phyloP scores from a whole-genome alignment of 345 rosid genomes.

The Syzygium aromaticum region DNA sequence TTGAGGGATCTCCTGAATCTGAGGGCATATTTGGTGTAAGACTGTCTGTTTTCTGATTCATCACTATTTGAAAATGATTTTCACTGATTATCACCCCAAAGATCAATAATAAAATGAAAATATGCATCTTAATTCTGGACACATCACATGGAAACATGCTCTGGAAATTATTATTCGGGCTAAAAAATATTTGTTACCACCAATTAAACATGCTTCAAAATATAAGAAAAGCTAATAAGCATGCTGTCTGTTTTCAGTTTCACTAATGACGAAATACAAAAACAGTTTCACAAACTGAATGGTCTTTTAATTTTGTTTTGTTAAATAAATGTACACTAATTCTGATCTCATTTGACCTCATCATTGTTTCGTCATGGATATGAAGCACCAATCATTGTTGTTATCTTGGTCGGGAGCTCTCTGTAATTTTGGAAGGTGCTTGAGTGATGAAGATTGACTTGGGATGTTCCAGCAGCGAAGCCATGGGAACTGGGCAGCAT shows the following conservation, averaged over 20 bases:
- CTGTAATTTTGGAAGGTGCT: background rate
- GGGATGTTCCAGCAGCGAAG: background rate
- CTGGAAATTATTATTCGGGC: background rate
- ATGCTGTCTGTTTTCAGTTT: background rate
- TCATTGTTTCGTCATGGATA: background rate
- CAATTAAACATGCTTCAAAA: background rate
- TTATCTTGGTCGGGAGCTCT: background rate
- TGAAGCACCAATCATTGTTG: background rate
- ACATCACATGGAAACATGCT: background rate
- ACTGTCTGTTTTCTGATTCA: background rate
- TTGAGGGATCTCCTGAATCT: background rate
- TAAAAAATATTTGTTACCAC: background rate
- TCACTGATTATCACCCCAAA: background rate
- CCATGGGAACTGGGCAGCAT: background rate
- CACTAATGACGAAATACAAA: background rate
- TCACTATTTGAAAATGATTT: background rate
- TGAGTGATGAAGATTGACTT: background rate
- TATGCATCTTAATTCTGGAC: background rate
- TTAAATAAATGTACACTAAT: background rate
- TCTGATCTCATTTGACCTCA: background rate
- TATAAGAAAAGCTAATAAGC: background rate
- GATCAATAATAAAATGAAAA: background rate
- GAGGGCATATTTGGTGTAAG: background rate
- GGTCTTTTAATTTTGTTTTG: background rate
- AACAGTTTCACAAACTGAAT: background rate